Base-by-base conservation (phyloP, 2,329 filamentous ascomycete species). In the Microdochium trichocladiopsis region DNA sequence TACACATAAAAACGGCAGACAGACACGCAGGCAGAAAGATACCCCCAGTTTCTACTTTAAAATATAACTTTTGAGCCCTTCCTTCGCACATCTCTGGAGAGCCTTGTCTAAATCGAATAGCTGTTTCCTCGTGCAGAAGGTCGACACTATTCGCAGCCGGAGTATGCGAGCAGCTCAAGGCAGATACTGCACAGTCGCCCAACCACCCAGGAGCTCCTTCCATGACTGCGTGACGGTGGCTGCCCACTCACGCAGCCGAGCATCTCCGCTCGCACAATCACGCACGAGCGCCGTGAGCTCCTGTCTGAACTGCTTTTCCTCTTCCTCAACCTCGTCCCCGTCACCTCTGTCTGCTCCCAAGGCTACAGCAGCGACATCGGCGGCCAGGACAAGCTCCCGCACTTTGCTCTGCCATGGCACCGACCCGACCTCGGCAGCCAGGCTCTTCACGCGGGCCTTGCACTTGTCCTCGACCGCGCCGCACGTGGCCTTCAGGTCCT, bases 151-250 rank as follows among this genome's bases (percentile, higher is more conserved):
- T 14, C 14, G 8, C 28, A 31, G 28, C 28, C 28, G 28, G 8
- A 31, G 28, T 14, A 31, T 31, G 28, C 28, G 8, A 8, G 28
- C 28, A 31, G 12, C 41, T 45, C 41, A 45, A 8, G 41, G 41
- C 14, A 45, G 21, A 23, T 45, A 62, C 56, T 63, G 67, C 2
- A 71, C 65, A 49, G 59, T 57, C 16, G 57, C 56, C 66, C 69
- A 70, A 31, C 71, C 70, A 53, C 65, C 67, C 2, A 71, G 61
- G 4, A 64, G 62, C 47, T 72, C 66, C 48, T 64, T 58, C 71
- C 71, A 74, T 49, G 65, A 69, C 25, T 69, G 63, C 22, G 69
- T 56, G n/a, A 72, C 57, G 22, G 53, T 53, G 2, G 62, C 63
- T 6, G 63, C 63, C 70, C 69, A 73, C 43, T 64, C 59, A 12